Base-by-base conservation (phyloP, 306 rosid species). In the Lotus japonicus region DNA sequence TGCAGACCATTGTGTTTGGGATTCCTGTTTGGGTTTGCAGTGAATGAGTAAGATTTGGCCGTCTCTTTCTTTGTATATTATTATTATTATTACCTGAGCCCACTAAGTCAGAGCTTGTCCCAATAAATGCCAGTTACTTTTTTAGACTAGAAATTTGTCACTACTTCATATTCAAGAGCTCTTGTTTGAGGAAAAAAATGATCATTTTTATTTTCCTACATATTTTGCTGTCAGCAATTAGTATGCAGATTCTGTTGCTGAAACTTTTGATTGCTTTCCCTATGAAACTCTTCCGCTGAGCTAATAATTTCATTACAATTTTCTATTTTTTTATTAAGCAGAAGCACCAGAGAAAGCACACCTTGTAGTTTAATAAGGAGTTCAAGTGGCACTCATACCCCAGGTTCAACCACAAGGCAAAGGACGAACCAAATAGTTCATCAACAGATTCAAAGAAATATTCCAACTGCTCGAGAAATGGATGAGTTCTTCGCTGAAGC, bases 401-500 rank as follows among this genome's bases (percentile, higher is more conserved):
- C 88, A 19, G 81, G 88, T 79, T 89, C 96, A 28, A 77, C 89
- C 71, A 82, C 95, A 45, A 84, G 83, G 82, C 84, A 56, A 75
- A 73, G 80, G 52, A 72, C 70, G 3, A 55, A 48, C 64, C 83
- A 9, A 23, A 80, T 68, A 39, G 51, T 16, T 26, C 68, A 70
- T 66, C 80, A 73, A 53, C 78, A 73, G 58, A 35, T 64, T 11
- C 88, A 62, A 38, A 92, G 85, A 76, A 80, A 46, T 46, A 80
- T 88, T 64, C 97, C 98, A 66, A 73, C 89, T 0, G 72, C 90
- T 15, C 59, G 43, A 17, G 98, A 94, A 66, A 79, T 94, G 70
- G 97, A 94, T 7, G 97, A 94, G 85, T 90, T 94, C 80, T 90
- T 94, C 56, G 75, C 86, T 42, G 57, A 52, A 42, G 92, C 90